Base-by-base conservation (phyloP, 345 rosid genomes). In the Camelina neglecta region DNA sequence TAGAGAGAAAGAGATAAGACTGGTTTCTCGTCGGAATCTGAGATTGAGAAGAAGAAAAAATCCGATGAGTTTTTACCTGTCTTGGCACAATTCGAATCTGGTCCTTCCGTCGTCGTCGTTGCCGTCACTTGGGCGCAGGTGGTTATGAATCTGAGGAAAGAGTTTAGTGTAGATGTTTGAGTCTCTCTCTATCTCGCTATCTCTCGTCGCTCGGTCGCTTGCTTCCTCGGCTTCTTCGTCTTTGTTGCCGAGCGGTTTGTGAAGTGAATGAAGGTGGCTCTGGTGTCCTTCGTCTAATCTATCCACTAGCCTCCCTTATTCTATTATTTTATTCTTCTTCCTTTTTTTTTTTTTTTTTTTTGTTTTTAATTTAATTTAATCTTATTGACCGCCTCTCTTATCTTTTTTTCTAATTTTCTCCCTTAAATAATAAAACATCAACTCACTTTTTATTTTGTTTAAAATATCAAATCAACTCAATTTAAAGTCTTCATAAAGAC, bases 161-260 rank as follows among this genome's bases (percentile, higher is more conserved):
- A 38, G 11, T 39, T 39, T 29, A 2, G 42, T 39, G 10, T 9
- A 11, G 42, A 39, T 39, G 42, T 39, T 39, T 9, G 35, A 41
- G 55, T 44, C 23, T 67, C 33, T 63, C 42, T 18, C 18, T 44
- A 31, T 66, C 44, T 58, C n/a, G n/a, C 23, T 63, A 8, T 39
- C 13, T 10, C 11, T 41, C 51, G 59, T 38, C 13, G 4, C n/a
- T 55, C 44, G 60, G 5, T 29, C 31, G 31, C 31, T 3, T 20
- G 36, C 29, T 56, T 72, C 75, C 60, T 74, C 75, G 60, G 75
- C 79, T 74, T 74, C 79, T 31, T 79, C 75, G 75, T 74, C 75
- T 69, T 68, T 79, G 82, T 74, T 76, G 82, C 72, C 75, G 76
- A 79, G 82, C 75, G 75, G 75, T 69, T 69, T 69, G 82, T 62